These are phyloP conservation scores for Drechslerella stenobrocha DNA, from an alignment of 2,329 filamentous ascomycete genomes.

Conservation along the genomic window DNA sequence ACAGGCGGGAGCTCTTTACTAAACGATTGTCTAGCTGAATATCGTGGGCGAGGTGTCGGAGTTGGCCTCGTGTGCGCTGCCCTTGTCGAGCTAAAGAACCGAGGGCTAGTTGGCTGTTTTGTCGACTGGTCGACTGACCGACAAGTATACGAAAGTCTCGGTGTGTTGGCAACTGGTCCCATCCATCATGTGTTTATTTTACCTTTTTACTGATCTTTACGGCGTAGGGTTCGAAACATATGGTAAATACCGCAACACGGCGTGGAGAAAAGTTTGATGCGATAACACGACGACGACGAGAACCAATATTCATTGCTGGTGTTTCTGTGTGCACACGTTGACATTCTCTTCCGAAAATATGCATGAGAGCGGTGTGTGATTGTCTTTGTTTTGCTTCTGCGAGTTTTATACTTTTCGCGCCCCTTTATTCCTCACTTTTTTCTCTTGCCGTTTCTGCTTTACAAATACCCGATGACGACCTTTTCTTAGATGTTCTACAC, in stretches of 20 bases:
- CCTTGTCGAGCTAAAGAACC: conserved; percentile 52
- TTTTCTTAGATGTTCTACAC: conserved; percentile 15
- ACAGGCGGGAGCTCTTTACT: not conserved
- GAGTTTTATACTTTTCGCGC: not conserved
- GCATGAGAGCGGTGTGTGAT: conserved; percentile 42
- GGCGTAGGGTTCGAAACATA: conserved; percentile 39
- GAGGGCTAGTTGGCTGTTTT: conserved; percentile 53
- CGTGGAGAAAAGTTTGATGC: conserved; percentile 42
- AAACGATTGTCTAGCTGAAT: conserved; percentile 46
- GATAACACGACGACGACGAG: not conserved
- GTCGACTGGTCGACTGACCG: conserved; percentile 52
- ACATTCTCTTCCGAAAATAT: conserved; percentile 21
- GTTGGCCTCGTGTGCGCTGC: conserved; percentile 52
- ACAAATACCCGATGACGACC: conserved; percentile 24
- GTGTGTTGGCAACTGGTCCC: conserved; percentile 4
- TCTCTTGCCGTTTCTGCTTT: conserved; percentile 16
- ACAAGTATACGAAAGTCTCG: conserved; percentile 43
- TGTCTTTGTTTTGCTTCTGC: conserved; percentile 5
- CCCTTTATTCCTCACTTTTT: conserved; percentile 1
- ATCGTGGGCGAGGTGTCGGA: conserved; percentile 51
- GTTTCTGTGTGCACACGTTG: conserved; percentile 16
- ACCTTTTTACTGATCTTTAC: not conserved
- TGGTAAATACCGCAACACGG: conserved; percentile 42
- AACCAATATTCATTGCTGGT: conserved; percentile 9
- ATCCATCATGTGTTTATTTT: not conserved